phyloP scores from a whole-genome alignment of 2,329 filamentous ascomycete species.

The Arachnomyces sp. region DNA sequence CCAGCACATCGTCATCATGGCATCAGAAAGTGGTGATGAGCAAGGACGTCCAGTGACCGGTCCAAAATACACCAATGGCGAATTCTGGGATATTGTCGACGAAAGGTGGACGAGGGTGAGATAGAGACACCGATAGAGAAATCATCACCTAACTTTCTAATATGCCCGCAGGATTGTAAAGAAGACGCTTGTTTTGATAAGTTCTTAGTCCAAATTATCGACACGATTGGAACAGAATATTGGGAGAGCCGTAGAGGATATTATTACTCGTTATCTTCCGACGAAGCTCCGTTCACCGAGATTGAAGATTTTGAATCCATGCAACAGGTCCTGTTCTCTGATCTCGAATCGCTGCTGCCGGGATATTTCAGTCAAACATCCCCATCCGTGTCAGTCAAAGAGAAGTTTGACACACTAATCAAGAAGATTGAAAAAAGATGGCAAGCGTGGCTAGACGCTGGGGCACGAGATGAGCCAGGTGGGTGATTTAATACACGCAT shows the following conservation, averaged over 20 bases:
- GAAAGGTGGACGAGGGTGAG: too few species aligned
- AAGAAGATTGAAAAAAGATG: neutral
- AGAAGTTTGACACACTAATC: neutral
- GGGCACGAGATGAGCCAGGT: neutral
- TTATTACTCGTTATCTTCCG: neutral
- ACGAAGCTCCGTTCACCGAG: too few species aligned
- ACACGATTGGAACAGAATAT: neutral
- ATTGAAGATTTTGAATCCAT: neutral
- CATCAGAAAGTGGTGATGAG: too few species aligned
- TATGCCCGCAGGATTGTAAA: slow-evolving; percentile 5
- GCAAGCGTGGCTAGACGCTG: too few species aligned
- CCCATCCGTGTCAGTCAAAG: neutral
- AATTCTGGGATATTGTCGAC: too few species aligned
- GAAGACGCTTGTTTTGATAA: slow-evolving; percentile 9
- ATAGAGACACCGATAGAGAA: too few species aligned
- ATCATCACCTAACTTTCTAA: too few species aligned
- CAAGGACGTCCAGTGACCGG: too few species aligned
- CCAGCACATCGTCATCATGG: too few species aligned
- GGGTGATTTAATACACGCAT: neutral
- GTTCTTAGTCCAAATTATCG: neutral
- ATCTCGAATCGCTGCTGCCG: slow-evolving; percentile 6
- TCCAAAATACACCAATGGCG: too few species aligned
- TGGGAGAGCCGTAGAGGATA: neutral
- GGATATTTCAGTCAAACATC: slow-evolving; percentile 1
- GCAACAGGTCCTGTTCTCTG: neutral